Conservation (phyloP, 139 green algal genomes). For the Micractinium conductrix region DNA sequence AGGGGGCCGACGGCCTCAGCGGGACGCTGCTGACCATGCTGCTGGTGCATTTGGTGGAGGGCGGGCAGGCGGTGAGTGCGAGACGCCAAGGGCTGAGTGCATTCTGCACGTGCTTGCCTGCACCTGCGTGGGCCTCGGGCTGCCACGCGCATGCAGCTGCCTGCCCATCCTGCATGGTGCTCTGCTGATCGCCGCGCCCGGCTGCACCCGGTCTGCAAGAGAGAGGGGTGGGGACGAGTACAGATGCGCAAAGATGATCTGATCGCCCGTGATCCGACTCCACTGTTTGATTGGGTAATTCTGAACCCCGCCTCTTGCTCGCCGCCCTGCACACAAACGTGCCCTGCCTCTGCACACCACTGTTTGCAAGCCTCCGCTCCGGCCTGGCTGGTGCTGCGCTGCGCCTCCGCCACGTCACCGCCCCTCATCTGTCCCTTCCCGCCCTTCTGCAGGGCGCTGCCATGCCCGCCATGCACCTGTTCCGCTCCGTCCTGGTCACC, state of each 20-base stretch:
- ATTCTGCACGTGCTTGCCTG: not conserved
- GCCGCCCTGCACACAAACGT: not conserved
- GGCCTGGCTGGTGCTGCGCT: too few relatives aligned
- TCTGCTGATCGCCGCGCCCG: too few relatives aligned
- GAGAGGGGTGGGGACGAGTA: conserved; percentile 9
- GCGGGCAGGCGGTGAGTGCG: conserved; percentile 55
- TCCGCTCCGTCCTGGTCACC: conserved; percentile 58
- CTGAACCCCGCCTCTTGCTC: conserved; percentile 6
- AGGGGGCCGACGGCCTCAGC: conserved; percentile 56
- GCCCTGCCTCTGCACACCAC: not conserved
- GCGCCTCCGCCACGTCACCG: too few relatives aligned
- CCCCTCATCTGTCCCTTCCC: too few relatives aligned
- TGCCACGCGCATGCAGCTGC: not conserved
- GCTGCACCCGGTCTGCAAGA: too few relatives aligned
- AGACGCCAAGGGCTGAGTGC: too few relatives aligned
- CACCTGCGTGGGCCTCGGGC: too few relatives aligned
- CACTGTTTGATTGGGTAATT: conserved; percentile 34
- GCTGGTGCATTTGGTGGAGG: conserved; percentile 59
- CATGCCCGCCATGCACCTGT: conserved; percentile 68
- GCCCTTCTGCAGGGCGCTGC: conserved; percentile 46
- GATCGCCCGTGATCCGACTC: conserved; percentile 20
- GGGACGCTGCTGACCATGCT: conserved; percentile 65
- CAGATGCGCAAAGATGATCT: conserved; percentile 22
- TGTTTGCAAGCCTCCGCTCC: not conserved
- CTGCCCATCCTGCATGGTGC: too few relatives aligned